Base-by-base conservation (phyloP, 2,329 filamentous ascomycete species). In the Talaromyces rugulosus region DNA sequence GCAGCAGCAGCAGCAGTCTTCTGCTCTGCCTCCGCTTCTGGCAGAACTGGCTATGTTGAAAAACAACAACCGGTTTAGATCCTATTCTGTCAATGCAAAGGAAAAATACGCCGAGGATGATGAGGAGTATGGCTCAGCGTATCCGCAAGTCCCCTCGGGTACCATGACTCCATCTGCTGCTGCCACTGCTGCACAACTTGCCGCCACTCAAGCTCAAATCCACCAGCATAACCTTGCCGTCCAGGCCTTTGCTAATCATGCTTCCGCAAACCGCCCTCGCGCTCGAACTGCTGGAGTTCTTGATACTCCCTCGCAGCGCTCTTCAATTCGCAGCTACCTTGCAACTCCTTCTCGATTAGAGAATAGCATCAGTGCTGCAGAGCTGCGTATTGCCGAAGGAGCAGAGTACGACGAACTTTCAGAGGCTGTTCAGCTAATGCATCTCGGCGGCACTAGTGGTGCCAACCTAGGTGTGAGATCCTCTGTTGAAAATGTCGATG, bases 41-140 rank as follows among this genome's bases (percentile, higher is more conserved):
- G 88, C 89, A 52, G 90, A 90, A 70, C 81, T 94, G 64, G 87
- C 88, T 64, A 89, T 91, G 72, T 85, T 91, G 67, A 89, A 88
- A 66, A 90, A 86, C 72, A 90, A 90, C 69, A 98, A 90, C 74
- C 87, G 95, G 58, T 96, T 98, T 82, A 88, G 95, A 54, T 99
- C 95, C 1, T 98, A 97, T 76, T 99, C 95, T 0, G 95, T 99
- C 66, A 99, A 99, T 76, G 96, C 96, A 61, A 97, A 96, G 77
- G 94, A 98, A 74, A 96, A 95, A 75, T 98, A 98, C 70, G 93
- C 90, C 2, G 92, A 96, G 69, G 89, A 92, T 54, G 93, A 96
- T 58, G 89, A 92, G 30, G 89, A 91, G 16, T 91, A 90, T 63
- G 75, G 87, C 84, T 77, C 76, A 55, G 78, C 80, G 61, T 87